Percentiles rank a stretch among this genome's conserved stretches.
Evolutionary conservation across 768 basidiomycete species (phyloP).

Genomic region (Russula compacta): DNA sequence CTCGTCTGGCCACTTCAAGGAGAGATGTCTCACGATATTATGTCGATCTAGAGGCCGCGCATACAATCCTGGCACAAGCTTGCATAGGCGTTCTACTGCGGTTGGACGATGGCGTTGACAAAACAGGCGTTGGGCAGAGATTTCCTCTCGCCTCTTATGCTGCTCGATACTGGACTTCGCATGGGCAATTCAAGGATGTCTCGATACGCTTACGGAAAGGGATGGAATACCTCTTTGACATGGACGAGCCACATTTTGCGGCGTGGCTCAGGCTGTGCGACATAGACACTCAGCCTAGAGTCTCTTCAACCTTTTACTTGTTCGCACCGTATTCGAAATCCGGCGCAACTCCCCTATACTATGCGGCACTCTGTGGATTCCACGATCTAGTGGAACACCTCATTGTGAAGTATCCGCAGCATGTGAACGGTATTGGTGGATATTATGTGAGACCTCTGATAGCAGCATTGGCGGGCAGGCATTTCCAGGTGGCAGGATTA

Average conservation of each 20-base stretch:
- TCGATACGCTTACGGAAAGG: neutral
- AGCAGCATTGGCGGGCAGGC: neutral
- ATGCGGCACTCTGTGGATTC: neutral
- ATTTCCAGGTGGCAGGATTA: neutral
- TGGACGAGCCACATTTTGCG: neutral
- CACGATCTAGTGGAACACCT: neutral
- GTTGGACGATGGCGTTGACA: neutral
- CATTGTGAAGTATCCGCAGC: neutral
- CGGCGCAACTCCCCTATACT: neutral
- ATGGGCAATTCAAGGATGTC: neutral
- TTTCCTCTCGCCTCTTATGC: neutral
- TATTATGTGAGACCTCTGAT: neutral
- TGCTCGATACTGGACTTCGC: neutral
- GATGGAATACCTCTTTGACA: neutral
- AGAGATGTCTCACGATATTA: neutral
- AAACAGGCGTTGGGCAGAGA: too few relatives aligned
- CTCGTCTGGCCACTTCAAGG: neutral
- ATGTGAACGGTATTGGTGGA: neutral
- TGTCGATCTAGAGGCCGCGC: neutral
- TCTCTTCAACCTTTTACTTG: neutral
- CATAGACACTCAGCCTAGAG: neutral
- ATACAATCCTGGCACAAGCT: neutral
- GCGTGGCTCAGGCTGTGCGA: neutral
- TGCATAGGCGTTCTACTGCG: neutral
- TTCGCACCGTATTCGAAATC: neutral